These are phyloP conservation scores for Suillus variegatus DNA, from an alignment of 768 basidiomycete genomes.

Conservation along the genomic window DNA sequence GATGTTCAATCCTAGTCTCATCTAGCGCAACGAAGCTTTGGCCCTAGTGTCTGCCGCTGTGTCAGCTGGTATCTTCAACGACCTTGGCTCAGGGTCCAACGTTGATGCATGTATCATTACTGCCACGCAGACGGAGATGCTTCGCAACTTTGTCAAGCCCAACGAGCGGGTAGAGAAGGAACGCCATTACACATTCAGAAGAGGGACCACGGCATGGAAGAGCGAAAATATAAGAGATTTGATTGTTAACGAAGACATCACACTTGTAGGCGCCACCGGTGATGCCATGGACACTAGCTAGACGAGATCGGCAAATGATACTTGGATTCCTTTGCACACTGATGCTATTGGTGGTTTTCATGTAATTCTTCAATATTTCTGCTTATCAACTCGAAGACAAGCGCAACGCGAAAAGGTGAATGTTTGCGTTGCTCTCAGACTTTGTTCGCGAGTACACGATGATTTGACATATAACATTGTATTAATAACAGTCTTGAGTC, in stretches of 20 bases:
- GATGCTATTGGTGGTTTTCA: background rate
- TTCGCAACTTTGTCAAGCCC: slow-evolving; percentile 92
- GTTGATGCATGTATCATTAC: slow-evolving; percentile 97
- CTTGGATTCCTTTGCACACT: slow-evolving; percentile 2
- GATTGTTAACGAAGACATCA: slow-evolving; percentile 72
- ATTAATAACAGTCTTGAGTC: background rate
- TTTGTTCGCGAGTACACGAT: background rate
- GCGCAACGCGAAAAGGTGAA: background rate
- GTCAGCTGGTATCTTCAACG: slow-evolving; percentile 97
- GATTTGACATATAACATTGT: background rate
- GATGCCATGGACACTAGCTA: slow-evolving; percentile 87
- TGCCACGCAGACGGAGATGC: slow-evolving; percentile 82
- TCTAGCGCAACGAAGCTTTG: slow-evolving; percentile 79
- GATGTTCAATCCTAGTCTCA: slow-evolving; percentile 3
- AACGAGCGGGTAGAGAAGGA: slow-evolving; percentile 84
- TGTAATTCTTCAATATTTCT: background rate
- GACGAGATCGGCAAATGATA: slow-evolving; percentile 12
- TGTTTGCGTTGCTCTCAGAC: background rate
- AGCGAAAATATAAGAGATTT: slow-evolving; percentile 74
- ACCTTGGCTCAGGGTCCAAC: slow-evolving; percentile 98
- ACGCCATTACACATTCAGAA: slow-evolving; percentile 65
- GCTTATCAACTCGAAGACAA: background rate
- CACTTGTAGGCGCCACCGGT: slow-evolving; percentile 39
- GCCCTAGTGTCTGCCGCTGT: slow-evolving; percentile 83
- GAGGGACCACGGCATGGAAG: slow-evolving; percentile 90